These are phyloP conservation scores for Podaxis mareebaensis DNA, from an alignment of 768 basidiomycete species.

Conservation along the genomic window DNA sequence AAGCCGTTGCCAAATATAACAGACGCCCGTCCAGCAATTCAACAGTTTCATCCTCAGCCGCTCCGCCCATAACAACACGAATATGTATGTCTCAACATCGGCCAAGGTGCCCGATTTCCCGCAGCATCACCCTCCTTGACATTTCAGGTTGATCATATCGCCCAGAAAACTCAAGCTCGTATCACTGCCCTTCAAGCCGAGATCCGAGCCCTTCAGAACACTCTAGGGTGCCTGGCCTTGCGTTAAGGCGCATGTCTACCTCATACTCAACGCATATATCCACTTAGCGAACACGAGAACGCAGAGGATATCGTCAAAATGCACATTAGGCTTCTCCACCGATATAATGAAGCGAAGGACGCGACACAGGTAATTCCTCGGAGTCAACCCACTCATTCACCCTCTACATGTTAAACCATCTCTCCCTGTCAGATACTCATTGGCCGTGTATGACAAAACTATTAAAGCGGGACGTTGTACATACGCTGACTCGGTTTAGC, in stretches of 20 bases:
- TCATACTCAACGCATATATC: conserved; percentile 4
- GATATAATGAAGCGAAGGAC: conserved; percentile 82
- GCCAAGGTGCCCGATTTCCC: conserved; percentile 20
- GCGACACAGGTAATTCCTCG: conserved; percentile 62
- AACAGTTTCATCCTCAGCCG: not conserved
- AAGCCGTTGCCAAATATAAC: conserved; percentile 5
- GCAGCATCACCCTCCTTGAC: not conserved
- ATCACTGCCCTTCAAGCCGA: conserved; percentile 27
- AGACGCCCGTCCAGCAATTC: not conserved
- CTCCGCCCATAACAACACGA: not conserved
- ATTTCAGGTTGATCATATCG: not conserved
- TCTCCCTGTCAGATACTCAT: conserved; percentile 60
- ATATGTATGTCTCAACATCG: conserved; percentile 31
- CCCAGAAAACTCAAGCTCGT: conserved; percentile 30
- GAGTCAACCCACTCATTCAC: not conserved
- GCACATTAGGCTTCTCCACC: conserved; percentile 73
- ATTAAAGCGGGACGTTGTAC: not conserved
- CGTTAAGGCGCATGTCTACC: not conserved
- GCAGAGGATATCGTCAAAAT: conserved; percentile 49
- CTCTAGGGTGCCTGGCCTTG: conserved; percentile 26
- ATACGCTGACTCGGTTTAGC: conserved; percentile 39
- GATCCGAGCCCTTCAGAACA: conserved; percentile 26
- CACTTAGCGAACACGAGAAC: conserved; percentile 24
- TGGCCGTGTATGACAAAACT: conserved; percentile 54
- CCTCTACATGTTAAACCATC: not conserved